Conservation (phyloP, 345 rosid species). For the Corchorus olitorius region DNA sequence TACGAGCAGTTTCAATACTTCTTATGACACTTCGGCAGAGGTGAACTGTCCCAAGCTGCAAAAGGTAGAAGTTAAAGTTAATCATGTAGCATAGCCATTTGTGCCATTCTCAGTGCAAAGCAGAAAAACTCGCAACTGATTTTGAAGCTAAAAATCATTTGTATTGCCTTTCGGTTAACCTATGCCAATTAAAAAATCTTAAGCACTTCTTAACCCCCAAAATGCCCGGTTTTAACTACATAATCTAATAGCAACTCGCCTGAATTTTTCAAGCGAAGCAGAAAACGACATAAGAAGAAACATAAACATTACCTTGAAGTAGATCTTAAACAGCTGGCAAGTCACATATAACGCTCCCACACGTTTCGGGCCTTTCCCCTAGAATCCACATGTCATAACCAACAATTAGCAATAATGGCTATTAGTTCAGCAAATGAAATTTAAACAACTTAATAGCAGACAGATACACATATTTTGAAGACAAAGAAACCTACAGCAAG, state of each 20-base stretch:
- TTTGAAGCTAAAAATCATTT: neutral
- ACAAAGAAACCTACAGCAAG: slow-evolving; percentile 73
- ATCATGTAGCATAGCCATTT: slow-evolving; percentile 1
- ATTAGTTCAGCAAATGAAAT: slow-evolving; percentile 12
- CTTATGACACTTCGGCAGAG: slow-evolving; percentile 97
- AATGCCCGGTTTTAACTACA: neutral
- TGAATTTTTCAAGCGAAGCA: neutral
- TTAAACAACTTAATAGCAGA: slow-evolving; percentile 17
- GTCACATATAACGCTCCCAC: slow-evolving; percentile 95
- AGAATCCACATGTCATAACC: slow-evolving; percentile 20
- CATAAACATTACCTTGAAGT: slow-evolving; percentile 70
- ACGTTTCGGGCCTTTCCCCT: slow-evolving; percentile 97
- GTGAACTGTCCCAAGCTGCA: slow-evolving; percentile 98
- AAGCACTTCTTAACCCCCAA: neutral
- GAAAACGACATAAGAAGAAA: neutral
- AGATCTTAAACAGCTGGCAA: slow-evolving; percentile 90
- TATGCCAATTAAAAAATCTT: neutral
- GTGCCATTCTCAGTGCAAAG: neutral
- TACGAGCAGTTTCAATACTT: slow-evolving; percentile 96
- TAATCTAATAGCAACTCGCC: neutral
- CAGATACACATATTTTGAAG: neutral
- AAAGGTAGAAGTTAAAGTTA: neutral
- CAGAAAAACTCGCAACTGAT: neutral
- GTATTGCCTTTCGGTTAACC: neutral
- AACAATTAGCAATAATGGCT: slow-evolving; percentile 17